Base-by-base conservation (phyloP, 257 asterid genomes). In the Echium plantagineum region DNA sequence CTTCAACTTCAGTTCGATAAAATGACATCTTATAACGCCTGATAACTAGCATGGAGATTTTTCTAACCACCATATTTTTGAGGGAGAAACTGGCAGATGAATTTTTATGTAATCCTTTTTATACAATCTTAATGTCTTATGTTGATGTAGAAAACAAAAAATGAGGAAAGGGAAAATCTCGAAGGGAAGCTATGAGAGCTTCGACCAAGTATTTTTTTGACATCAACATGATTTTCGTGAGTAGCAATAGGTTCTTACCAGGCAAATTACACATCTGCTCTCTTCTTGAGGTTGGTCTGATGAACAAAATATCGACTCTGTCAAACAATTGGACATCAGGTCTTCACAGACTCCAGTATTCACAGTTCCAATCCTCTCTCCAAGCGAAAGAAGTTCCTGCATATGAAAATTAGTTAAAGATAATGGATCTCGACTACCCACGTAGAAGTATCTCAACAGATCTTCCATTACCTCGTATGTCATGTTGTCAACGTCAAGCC, bases 311-410 rank as follows among this genome's bases (percentile, higher is more conserved):
- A 71, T 62, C 9, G 80, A 74, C 66, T 62, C 77, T 7, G 74
- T 69, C 57, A 77, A 61, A 58, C 80, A 71, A 63, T 69, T 69
- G 9, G 80, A 66, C 10, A 77, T 64, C 47, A 62, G 69, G 59
- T 66, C 59, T 46, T 74, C 83, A 10, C 75, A 61, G 70, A 80
- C 70, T 18, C 85, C 85, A 2, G 83, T 80, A 75, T 15, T 74
- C 71, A 80, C 85, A 61, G 63, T 74, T 74, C 85, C 85, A 46
- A 80, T 80, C 60, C 80, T 71, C 65, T 80, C 85, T 32, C 78
- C 85, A 13, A 80, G 75, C 24, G 75, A 82, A 24, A 80, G 80
- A 58, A 80, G 85, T 20, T 80, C 85, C 83, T 80, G 76, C 22
- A 51, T 57, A 71, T 24, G 26, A 60, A 20, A 64, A 60, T 18